phyloP scores from a whole-genome alignment of 495 filamentous ascomycete genomes.

The Oidiodendron maius region DNA sequence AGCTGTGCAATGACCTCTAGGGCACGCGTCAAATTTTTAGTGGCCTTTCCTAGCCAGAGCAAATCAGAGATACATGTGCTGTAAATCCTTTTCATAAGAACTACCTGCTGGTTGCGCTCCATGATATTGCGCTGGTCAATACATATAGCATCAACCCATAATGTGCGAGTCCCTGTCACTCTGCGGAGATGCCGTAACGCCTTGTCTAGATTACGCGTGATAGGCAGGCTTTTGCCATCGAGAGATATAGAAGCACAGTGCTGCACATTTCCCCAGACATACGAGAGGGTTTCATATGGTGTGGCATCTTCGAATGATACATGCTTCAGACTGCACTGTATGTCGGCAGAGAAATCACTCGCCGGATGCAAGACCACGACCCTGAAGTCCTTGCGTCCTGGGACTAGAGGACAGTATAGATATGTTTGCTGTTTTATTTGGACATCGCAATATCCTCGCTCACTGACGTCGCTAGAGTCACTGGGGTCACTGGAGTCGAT shows the following conservation, averaged over 20 bases:
- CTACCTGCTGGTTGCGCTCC: neutral
- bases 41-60: neutral
- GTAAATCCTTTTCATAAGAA: neutral
- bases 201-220: neutral
- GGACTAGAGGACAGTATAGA: no score
- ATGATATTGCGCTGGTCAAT: neutral
- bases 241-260: neutral
- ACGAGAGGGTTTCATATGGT: neutral
- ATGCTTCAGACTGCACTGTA: no score
- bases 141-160: neutral
- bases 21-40: no score
- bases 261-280: neutral
- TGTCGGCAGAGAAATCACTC: no score
- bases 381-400: no score
- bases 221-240: neutral
- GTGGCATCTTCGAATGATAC: no score
- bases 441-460: no score
- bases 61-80: neutral
- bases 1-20: no score
- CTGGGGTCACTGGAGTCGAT: no score
- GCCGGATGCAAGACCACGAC: no score
- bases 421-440: no score
- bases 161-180: neutral
- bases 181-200: neutral
- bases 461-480: no score